A percentile compares a stretch with the other conserved stretches of the same genome.
Evolutionary conservation across 352 stramenopile genomes (phyloP).

Genomic region (Phytophthora pisi): DNA sequence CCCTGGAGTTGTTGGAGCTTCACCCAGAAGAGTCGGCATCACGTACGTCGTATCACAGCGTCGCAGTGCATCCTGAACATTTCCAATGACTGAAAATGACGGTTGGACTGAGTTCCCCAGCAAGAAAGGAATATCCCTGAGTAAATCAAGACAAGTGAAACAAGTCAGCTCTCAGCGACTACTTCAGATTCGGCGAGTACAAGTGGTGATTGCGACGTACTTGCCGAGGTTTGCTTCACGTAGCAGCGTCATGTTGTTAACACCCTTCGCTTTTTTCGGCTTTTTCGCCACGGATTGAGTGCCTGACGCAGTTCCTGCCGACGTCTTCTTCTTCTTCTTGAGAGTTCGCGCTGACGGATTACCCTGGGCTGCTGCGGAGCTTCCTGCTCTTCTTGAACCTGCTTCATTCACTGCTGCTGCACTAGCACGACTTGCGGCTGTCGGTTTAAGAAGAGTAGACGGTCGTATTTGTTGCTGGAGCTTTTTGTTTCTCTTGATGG

Average conservation of each 20-base stretch:
- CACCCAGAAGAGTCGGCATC: conserved; percentile 33
- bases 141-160: conserved; percentile 1
- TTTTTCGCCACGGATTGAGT: conserved; percentile 31
- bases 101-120: conserved; percentile 56
- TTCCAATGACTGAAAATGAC: conserved; percentile 78
- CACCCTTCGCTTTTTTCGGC: conserved; percentile 43
- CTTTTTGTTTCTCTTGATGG: conserved; percentile 63
- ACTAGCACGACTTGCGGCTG: conserved; percentile 59
- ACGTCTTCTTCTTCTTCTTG: conserved; percentile 38
- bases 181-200: background rate
- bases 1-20: background rate
- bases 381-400: conserved; percentile 23
- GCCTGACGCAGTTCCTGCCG: conserved; percentile 10
- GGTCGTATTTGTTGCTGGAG: conserved; percentile 54
- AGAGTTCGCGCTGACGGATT: conserved; percentile 7
- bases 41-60: conserved; percentile 67
- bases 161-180: background rate
- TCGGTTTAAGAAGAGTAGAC: conserved; percentile 57
- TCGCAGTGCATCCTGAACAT: conserved; percentile 72
- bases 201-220: conserved; percentile 34
- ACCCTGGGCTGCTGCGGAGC: conserved; percentile 4
- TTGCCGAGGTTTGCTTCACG: conserved; percentile 71
- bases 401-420: conserved; percentile 23
- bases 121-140: conserved; percentile 72
- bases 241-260: conserved; percentile 68